Evolutionary conservation across 352 stramenopile genomes (phyloP), one percentile per base, ranked within the genome.

Genomic region (Aphanomyces invadans): DNA sequence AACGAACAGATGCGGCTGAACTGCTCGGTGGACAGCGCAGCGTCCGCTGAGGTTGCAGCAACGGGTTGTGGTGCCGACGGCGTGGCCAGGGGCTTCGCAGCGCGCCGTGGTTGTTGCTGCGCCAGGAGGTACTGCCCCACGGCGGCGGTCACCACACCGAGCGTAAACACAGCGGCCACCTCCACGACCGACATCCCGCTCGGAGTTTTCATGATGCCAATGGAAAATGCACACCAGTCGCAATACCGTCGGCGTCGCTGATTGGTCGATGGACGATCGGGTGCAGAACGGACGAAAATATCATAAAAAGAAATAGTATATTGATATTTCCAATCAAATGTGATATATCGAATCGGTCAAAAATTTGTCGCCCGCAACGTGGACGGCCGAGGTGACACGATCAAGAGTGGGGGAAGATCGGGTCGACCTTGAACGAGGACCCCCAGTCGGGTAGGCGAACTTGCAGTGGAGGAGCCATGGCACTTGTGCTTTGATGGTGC

Each of bases 1-100:
- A 98, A 99, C 3, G 95, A 79, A 32, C 74, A 73, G 71, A 98
- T 98, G 59, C 96, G 86, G 4, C 94, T 98, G 65, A 99, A 63
- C 56, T 93, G 83, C 75, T 95, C 86, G 42, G 72, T 63, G 62
- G 84, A 64, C 28, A 95, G 71, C 65, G 86, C 76, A 46, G 84
- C 67, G 19, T 83, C 60, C 45, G n/a, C 19, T n/a, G n/a, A n/a
- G n/a, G n/a, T n/a, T n/a, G n/a, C n/a, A n/a, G n/a, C n/a, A n/a
- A n/a, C n/a, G n/a, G n/a, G 45, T 26, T 26, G 45, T 21, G 15
- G 25, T 21, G 7, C 23, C 19, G 53, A 28, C 17, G 26, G 31
- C 51, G 9, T 10, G 46, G 28, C 21, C 28, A 11, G 46, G 10
- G 15, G 19, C 11, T 17, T 11, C 0, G 21, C 19, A 21, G 19